phyloP scores from a whole-genome alignment of 148 eudicot genomes.

The Polygonum aviculare region DNA sequence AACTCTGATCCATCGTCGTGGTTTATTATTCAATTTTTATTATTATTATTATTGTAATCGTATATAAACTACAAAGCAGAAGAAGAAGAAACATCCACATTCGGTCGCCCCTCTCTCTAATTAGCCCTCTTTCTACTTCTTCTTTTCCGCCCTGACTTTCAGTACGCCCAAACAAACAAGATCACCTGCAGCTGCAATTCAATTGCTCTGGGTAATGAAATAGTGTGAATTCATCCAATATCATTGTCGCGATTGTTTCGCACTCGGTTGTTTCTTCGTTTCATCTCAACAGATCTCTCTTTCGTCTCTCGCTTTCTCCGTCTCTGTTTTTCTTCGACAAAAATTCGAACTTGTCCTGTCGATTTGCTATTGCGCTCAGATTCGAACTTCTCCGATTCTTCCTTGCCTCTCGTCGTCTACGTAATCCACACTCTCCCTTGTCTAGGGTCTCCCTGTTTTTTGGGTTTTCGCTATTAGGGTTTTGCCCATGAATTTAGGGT shows the following conservation, averaged over 20 bases:
- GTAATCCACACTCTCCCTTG: not conserved
- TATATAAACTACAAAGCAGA: not conserved
- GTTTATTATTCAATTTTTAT: too few species aligned
- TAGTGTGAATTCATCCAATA: not conserved
- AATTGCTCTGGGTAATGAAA: not conserved
- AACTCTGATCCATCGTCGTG: too few species aligned
- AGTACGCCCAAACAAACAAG: not conserved
- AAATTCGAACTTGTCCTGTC: not conserved
- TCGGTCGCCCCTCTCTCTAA: not conserved
- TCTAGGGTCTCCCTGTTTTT: not conserved
- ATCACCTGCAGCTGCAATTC: not conserved
- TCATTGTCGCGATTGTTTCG: not conserved
- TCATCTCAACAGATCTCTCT: not conserved
- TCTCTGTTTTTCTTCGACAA: not conserved
- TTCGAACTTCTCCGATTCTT: not conserved
- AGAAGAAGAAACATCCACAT: not conserved
- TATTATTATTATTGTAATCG: not conserved
- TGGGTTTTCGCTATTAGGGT: constrained; percentile 17
- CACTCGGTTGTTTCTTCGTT: not conserved
- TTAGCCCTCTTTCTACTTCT: not conserved
- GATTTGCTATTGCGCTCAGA: not conserved
- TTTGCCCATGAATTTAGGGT: constrained; percentile 17
- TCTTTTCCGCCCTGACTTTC: constrained; percentile 1
- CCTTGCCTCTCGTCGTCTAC: not conserved
- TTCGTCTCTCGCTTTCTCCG: not conserved